phyloP scores from a whole-genome alignment of 805 yeast species.

The Suhomyces emberorum region DNA sequence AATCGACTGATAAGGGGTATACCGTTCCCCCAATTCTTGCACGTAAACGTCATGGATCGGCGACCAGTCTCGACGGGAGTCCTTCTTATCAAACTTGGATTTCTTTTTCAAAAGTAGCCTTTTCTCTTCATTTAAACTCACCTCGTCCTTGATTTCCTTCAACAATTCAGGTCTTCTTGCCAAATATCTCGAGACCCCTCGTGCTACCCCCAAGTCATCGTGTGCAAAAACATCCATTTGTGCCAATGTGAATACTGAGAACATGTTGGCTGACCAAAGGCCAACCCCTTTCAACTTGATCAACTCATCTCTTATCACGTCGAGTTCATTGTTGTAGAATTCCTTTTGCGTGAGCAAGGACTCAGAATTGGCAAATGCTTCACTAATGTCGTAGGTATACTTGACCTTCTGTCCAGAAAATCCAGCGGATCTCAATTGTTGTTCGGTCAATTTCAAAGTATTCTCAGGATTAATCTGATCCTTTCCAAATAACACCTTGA shows the following conservation, averaged over 20 bases:
- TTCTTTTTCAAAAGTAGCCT: slow-evolving; percentile 35
- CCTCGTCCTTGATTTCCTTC: slow-evolving; percentile 38
- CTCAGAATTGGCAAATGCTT: slow-evolving; percentile 44
- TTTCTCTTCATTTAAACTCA: slow-evolving; percentile 32
- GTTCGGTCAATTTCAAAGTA: slow-evolving; percentile 39
- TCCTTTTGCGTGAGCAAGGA: slow-evolving; percentile 28
- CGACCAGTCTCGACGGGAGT: slow-evolving; percentile 59
- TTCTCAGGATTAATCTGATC: slow-evolving; percentile 51
- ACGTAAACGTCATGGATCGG: slow-evolving; percentile 59
- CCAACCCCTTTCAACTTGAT: slow-evolving; percentile 69
- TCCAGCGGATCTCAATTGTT: slow-evolving; percentile 60
- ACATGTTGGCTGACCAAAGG: slow-evolving; percentile 89
- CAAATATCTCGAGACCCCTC: slow-evolving; percentile 71
- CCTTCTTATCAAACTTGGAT: slow-evolving; percentile 29
- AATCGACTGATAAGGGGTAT: slow-evolving; percentile 63
- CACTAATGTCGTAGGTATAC: slow-evolving; percentile 56
- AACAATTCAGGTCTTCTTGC: slow-evolving; percentile 49
- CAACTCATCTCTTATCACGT: slow-evolving; percentile 47
- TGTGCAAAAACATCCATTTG: slow-evolving; percentile 69
- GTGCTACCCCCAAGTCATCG: slow-evolving; percentile 80
- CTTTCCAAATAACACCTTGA: slow-evolving; percentile 31
- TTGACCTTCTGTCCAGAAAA: slow-evolving; percentile 64
- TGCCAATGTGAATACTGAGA: slow-evolving; percentile 64
- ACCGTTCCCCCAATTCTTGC: slow-evolving; percentile 52
- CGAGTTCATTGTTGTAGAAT: slow-evolving; percentile 39